Base-by-base conservation (phyloP, 768 basidiomycete genomes). In the Boletellus sp. region DNA sequence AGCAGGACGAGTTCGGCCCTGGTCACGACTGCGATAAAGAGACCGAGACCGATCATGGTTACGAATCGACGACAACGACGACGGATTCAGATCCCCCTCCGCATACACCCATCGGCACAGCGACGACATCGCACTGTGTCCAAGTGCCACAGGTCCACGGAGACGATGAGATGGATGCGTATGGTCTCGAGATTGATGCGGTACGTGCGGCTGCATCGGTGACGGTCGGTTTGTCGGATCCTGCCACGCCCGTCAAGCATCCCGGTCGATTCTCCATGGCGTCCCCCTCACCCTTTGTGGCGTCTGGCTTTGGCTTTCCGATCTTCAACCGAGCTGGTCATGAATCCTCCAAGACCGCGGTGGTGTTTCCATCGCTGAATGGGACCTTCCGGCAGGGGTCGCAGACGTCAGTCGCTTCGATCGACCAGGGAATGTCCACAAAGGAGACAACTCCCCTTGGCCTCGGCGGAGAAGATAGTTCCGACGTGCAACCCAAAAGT, bases 81-180 rank as follows among this genome's bases (percentile, higher is more conserved):
- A 63, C 62, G 8, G 60, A 63, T 45, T 63, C 62, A 6, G 57
- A 60, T 50, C 62, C 63, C 50, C 53, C 50, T 15, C 62, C 63
- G 7, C 57, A 62, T 15, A 63, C 62, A n/a, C 62, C 62, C 15
- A 31, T 62, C 39, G 57, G 63, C 20, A 35, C 41, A 38, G 9
- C 31, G 8, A 52, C 49, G 15, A 35, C 46, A 5, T 38, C 51
- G 0, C 52, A 45, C 41, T 49, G 52, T 15, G 39, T 48, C 7
- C 51, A 48, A 32, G 47, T 33, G 4, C 26, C 46, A 2, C 55
- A 34, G 36, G 40, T 56, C 34, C 50, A 51, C 26, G 57, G 51
- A 31, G 63, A 59, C 39, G 53, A 53, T 9, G 61, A 56, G 1
- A 45, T 28, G 17, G 44, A 47, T 16, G 43, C 36, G 11, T 36